Evolutionary conservation across 192 early-diverging fungal genomes (phyloP).

Genomic region (Funneliformis mosseae): DNA sequence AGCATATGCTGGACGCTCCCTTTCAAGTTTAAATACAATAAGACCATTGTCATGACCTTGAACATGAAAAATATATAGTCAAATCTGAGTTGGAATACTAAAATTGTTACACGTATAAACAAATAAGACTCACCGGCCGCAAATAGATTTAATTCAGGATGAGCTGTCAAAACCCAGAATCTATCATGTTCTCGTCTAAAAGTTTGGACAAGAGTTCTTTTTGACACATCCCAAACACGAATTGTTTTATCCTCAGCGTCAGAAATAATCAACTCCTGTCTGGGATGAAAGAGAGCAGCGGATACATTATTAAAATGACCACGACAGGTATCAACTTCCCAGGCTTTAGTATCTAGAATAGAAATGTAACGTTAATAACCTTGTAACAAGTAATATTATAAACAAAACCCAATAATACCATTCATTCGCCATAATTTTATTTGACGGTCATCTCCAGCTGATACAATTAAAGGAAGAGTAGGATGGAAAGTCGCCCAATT

Average conservation of each 20-base stretch:
- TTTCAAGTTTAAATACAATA: constrained; percentile 98
- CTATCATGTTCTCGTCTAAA: constrained; percentile 95
- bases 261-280: constrained; percentile 92
- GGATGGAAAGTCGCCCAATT: constrained; percentile 99
- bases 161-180: constrained; percentile 95
- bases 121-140: constrained; percentile 73
- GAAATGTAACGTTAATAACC: background rate
- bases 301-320: constrained; percentile 99
- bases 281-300: constrained; percentile 92
- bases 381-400: background rate
- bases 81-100: background rate
- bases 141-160: constrained; percentile 98
- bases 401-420: constrained; percentile 50
- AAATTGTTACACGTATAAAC: background rate
- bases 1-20: constrained; percentile 91
- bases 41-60: constrained; percentile 94
- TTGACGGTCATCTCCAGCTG: constrained; percentile 95
- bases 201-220: constrained; percentile 91
- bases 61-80: background rate
- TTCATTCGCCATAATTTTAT: constrained; percentile 99
- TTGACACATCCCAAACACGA: constrained; percentile 97
- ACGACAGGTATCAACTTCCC: constrained; percentile 99
- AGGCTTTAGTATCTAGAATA: constrained; percentile 86
- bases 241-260: constrained; percentile 97
- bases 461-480: constrained; percentile 93